These are phyloP conservation scores for Phytophthora crassamura DNA, from an alignment of 352 stramenopile genomes.

Conservation along the genomic window DNA sequence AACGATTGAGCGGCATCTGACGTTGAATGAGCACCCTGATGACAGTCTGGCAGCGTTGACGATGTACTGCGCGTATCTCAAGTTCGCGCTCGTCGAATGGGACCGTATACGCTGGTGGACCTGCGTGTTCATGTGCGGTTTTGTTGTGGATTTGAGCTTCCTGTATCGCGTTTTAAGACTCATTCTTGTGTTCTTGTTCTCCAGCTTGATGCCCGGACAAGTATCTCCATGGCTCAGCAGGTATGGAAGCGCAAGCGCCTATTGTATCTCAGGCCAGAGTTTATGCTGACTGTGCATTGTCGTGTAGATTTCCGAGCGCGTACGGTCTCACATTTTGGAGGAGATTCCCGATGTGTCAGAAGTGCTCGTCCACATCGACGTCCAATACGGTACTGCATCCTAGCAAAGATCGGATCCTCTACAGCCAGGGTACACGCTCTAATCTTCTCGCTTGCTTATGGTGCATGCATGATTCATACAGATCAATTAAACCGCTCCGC, in stretches of 20 bases:
- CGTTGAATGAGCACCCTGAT: not conserved
- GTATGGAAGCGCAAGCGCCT: too few species aligned
- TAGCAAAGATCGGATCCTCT: not conserved
- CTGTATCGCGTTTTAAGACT: slow-evolving; percentile 5
- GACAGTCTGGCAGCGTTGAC: slow-evolving; percentile 78
- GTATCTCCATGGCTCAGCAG: slow-evolving; percentile 87
- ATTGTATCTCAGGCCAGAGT: not conserved
- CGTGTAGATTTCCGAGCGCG: slow-evolving; percentile 64
- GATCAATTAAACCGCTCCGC: slow-evolving; percentile 36
- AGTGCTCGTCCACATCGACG: slow-evolving; percentile 89
- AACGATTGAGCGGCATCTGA: not conserved
- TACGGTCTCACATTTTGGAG: slow-evolving; percentile 74
- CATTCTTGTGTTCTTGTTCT: not conserved
- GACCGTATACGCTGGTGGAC: slow-evolving; percentile 87
- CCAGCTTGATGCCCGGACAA: slow-evolving; percentile 77
- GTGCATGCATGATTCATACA: not conserved
- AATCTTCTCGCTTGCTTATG: not conserved
- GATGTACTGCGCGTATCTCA: slow-evolving; percentile 83
- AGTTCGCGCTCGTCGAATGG: slow-evolving; percentile 87
- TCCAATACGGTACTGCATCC: slow-evolving; percentile 57
- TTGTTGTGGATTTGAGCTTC: not conserved
- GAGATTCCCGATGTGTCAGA: slow-evolving; percentile 84
- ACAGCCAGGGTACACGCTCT: not conserved
- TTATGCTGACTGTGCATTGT: not conserved
- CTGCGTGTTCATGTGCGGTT: slow-evolving; percentile 81